These are phyloP conservation scores for Saturnispora serradocipensis DNA, from an alignment of 805 yeast genomes.

Conservation along the genomic window DNA sequence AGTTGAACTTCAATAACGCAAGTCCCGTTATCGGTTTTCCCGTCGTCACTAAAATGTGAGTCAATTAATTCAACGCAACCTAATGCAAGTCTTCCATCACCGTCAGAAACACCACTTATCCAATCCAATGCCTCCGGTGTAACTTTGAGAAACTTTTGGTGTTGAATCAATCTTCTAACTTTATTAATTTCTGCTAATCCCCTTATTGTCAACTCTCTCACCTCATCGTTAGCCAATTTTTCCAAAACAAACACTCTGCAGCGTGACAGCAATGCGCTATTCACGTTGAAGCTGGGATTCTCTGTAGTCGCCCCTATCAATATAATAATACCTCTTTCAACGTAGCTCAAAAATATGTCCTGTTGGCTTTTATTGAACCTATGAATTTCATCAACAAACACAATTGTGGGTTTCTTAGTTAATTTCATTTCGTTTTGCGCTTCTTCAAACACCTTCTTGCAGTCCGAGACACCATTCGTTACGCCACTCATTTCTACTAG, in stretches of 20 bases:
- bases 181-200: conserved; percentile 51
- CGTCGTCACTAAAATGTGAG: conserved; percentile 33
- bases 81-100: conserved; percentile 81
- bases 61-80: conserved; percentile 70
- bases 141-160: conserved; percentile 43
- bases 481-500: conserved; percentile 86
- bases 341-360: conserved; percentile 73
- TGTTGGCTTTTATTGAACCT: conserved; percentile 81
- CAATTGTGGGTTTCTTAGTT: conserved; percentile 48
- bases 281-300: conserved; percentile 76
- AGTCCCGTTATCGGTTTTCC: background rate
- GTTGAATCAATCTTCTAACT: conserved; percentile 44
- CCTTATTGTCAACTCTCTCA: conserved; percentile 42
- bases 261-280: conserved; percentile 75
- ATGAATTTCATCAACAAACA: conserved; percentile 91
- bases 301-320: conserved; percentile 97
- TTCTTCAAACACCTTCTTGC: conserved; percentile 51
- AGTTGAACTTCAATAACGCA: conserved; percentile 29
- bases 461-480: conserved; percentile 53
- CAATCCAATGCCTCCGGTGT: conserved; percentile 52
- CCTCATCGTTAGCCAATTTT: conserved; percentile 40
- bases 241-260: conserved; percentile 70
- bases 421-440: conserved; percentile 36
- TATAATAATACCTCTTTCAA: conserved; percentile 74
- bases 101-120: conserved; percentile 66